These are phyloP conservation scores for Cyclocybe aegerita DNA, from an alignment of 768 basidiomycete species.

Conservation along the genomic window DNA sequence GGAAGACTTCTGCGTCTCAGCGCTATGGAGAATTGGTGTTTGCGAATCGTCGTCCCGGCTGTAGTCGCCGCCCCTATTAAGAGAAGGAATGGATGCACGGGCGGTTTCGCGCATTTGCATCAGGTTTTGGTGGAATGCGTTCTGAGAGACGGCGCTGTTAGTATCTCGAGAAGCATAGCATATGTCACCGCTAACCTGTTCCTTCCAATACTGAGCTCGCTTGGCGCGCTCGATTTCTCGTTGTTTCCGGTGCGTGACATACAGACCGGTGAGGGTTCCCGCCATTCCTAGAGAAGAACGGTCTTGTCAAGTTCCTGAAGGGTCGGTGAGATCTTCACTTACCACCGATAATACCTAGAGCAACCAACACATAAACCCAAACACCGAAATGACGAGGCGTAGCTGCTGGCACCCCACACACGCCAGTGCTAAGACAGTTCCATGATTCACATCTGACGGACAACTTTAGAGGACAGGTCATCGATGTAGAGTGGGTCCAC, in stretches of 20 bases:
- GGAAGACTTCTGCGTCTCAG: constrained; percentile 45
- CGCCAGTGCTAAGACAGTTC: constrained; percentile 63
- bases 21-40: constrained; percentile 50
- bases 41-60: constrained; percentile 49
- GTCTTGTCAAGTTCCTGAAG: not conserved
- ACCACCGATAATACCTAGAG: constrained; percentile 73
- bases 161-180: not conserved
- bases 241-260: constrained; percentile 67
- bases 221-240: constrained; percentile 79
- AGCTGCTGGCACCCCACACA: constrained; percentile 64
- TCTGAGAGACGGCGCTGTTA: constrained; percentile 34
- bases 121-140: constrained; percentile 79
- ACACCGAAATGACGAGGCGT: constrained; percentile 58
- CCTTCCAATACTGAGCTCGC: constrained; percentile 86
- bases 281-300: constrained; percentile 59
- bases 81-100: constrained; percentile 60
- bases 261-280: constrained; percentile 67
- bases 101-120: constrained; percentile 78
- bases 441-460: constrained; percentile 63
- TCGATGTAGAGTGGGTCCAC: constrained; percentile 10
- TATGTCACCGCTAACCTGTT: constrained; percentile 54
- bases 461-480: not conserved
- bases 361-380: constrained; percentile 76
- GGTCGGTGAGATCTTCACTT: constrained; percentile 19
- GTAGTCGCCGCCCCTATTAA: constrained; percentile 42